Conservation (phyloP, 495 filamentous ascomycete species). For the Aspergillus cristatus region DNA sequence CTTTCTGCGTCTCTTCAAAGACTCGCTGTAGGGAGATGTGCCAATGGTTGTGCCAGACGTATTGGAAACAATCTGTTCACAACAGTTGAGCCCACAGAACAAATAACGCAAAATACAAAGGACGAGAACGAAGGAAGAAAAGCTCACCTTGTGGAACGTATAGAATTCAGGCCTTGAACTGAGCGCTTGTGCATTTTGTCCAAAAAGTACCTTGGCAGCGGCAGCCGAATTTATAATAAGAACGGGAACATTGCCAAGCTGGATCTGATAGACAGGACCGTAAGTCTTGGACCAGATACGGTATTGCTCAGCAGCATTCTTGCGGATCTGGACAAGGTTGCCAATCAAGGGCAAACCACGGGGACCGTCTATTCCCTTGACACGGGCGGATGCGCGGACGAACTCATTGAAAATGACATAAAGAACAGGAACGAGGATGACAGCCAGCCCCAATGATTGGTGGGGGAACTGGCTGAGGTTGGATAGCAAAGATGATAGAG, state of each 20-base stretch:
- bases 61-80: conserved; percentile 48
- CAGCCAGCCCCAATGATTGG: conserved; percentile 17
- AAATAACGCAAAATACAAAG: not conserved
- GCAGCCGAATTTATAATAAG: conserved; percentile 53
- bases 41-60: conserved; percentile 60
- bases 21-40: conserved; percentile 53
- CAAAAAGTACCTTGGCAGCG: conserved; percentile 48
- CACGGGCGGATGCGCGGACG: conserved; percentile 37
- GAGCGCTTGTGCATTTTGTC: conserved; percentile 48
- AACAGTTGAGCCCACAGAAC: not conserved
- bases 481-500: conserved; percentile 17
- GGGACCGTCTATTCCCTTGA: conserved; percentile 46
- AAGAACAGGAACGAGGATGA: conserved; percentile 22
- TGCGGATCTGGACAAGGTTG: conserved; percentile 51
- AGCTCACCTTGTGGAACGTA: conserved; percentile 53
- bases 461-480: conserved; percentile 15
- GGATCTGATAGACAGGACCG: conserved; percentile 55
- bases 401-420: conserved; percentile 48
- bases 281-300: conserved; percentile 47
- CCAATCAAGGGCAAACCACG: conserved; percentile 50
- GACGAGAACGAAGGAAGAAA: not conserved
- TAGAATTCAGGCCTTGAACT: conserved; percentile 53
- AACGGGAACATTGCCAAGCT: conserved; percentile 52
- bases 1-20: conserved; percentile 54
- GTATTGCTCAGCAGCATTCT: conserved; percentile 53